Base-by-base conservation (phyloP, 2,329 filamentous ascomycete species). In the Claviceps maximensis region DNA sequence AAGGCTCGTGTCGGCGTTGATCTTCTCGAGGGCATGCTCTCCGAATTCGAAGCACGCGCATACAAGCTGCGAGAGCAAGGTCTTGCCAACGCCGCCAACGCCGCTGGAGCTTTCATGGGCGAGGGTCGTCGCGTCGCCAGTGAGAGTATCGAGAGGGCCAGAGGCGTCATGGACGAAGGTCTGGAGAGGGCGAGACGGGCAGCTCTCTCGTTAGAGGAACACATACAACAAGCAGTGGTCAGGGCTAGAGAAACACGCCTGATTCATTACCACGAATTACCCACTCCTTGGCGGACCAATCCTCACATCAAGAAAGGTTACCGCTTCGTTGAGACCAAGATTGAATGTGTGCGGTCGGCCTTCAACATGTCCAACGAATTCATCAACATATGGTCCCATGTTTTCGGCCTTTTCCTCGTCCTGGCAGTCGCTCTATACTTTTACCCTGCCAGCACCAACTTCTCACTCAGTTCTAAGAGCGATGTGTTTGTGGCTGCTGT, bases 361-460 rank as follows among this genome's bases (percentile, higher is more conserved):
- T 90, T 95, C 63, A 78, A 81, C 57, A 73, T 93, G 54, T 94
- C 88, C 58, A 98, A 98, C 69, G 93, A 98, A 71, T 80, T 86
- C 42, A 84, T 97, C 73, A 98, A 98, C 70, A 98, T 98, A 64
- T 98, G 93, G 93, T 91, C 90, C 2, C 93, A 98, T 66, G 81
- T 86, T 13, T 78, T 98, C 31, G 93, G 93, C 19, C 77, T 97
- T n/a, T 64, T 97, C 33, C 75, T 96, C 57, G 87, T 98, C 47
- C 77, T 97, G 40, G 76, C 89, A 13, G 78, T 97, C 45, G 93
- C 93, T 53, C 91, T 98, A 60, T 95, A 95, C 73, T 94, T 95
- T 68, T 98, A 98, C 68, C 93, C 93, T 0, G 82, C 83, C 49
- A 90, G 87, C 58, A 77, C 82, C 62, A 91, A 94, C 67, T 98